Base-by-base conservation (phyloP, 2,329 filamentous ascomycete species). In the Rhinocladiella mackenziei region DNA sequence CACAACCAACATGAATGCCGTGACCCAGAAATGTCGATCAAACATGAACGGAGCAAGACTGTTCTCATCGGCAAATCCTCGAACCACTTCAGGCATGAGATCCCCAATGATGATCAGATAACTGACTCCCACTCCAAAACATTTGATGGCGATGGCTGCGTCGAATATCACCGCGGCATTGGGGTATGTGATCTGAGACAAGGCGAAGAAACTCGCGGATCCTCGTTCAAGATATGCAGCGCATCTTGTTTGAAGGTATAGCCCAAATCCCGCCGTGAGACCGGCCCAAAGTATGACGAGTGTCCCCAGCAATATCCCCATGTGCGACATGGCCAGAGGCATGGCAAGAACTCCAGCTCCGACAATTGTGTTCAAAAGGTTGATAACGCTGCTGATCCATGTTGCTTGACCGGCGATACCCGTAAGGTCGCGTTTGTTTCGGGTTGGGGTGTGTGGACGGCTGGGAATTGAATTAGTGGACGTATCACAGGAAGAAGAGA, bases 71-170 rank as follows among this genome's bases (percentile, higher is more conserved):
- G 80, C 78, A 65, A 98, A 91, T 3, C 89, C 92, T 49, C 80
- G 71, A 17, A 92, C 81, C 7, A 98, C 92, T 28, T 89, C 91
- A 1, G 92, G 92, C 92, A 98, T 98, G 51, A 98, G 72, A 64
- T 98, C 92, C 38, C 92, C 92, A 57, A 98, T 97, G 60, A 98
- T 97, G 61, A 98, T 98, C 58, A 98, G 78, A 68, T 98, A 98
- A 58, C 89, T 96, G 48, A 97, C 87, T 15, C 86, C 92, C 7
- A 98, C 92, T 26, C 92, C 92, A 62, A 98, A 98, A 67, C 92
- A 98, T 65, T 98, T 98, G 61, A 98, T 81, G 9, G 91, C 89
- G 62, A 98, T 98, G 4, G 92, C 92, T 5, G 84, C 83, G 67
- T 98, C 92, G 64, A 98, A 98, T 33, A 97, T 75, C 34, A 98